A percentile compares a stretch with the other conserved stretches of the same genome.
Conservation (phyloP, 139 green algal species). For the Marvania coccoides region DNA sequence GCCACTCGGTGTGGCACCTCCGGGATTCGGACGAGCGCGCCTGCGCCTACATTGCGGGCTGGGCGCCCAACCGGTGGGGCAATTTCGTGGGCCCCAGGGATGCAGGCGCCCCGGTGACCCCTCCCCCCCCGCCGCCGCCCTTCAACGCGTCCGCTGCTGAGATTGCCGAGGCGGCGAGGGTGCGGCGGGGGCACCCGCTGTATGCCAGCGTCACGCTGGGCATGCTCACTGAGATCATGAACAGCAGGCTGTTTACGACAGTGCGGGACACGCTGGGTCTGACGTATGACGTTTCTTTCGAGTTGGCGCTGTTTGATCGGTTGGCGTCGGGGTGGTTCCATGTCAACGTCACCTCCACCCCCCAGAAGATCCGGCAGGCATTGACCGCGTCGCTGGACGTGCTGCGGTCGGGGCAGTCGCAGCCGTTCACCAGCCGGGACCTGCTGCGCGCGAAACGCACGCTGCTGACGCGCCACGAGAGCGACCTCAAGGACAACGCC, state of each 20-base stretch:
- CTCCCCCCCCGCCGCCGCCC: conserved; percentile 12
- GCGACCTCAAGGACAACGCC: conserved; percentile 87
- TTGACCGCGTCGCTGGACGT: conserved; percentile 71
- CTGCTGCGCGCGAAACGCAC: conserved; percentile 71
- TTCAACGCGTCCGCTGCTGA: conserved; percentile 10
- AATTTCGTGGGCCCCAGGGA: conserved; percentile 34
- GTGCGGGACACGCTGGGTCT: conserved; percentile 90
- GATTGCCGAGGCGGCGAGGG: conserved; percentile 15
- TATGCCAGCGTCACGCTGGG: conserved; percentile 65
- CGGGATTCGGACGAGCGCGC: conserved; percentile 88
- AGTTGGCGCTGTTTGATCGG: conserved; percentile 72
- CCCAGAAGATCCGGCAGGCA: conserved; percentile 90
- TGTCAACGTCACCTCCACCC: conserved; percentile 88
- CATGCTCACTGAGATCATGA: conserved; percentile 91
- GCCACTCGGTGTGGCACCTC: conserved; percentile 63
- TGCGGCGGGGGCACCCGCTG: conserved; percentile 74
- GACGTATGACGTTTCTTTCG: conserved; percentile 98
- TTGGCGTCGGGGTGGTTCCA: conserved; percentile 73
- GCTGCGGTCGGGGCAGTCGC: conserved; percentile 56
- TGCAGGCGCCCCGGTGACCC: background rate
- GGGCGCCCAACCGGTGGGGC: conserved; percentile 76
- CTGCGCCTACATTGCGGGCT: conserved; percentile 82
- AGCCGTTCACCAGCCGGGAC: conserved; percentile 65
- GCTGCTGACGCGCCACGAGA: conserved; percentile 90
- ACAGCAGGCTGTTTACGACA: conserved; percentile 93